Evolutionary conservation across 306 rosid genomes (phyloP), one percentile per base, ranked within the genome.

Genomic region (Prunus dulcis): DNA sequence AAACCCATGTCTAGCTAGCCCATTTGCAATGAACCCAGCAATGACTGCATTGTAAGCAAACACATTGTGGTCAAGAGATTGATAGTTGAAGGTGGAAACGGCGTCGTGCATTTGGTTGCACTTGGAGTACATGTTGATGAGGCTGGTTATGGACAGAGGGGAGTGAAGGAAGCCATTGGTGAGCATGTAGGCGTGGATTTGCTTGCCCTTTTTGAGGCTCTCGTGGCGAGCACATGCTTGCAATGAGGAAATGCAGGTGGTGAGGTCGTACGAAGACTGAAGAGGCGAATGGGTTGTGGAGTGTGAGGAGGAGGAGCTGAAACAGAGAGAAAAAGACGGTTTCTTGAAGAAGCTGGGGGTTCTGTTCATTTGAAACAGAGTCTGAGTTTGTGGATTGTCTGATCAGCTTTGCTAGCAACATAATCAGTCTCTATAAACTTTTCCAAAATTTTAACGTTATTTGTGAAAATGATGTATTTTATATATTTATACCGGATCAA

Each of bases 101-200:
- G 97, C 91, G 17, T 88, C 72, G 25, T 74, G 46, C 79, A 88
- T 80, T 28, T 53, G 85, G 72, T 70, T 65, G 79, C 98, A 90
- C 81, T 93, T 93, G 81, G 97, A 83, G 81, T 91, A 93, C 96
- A 90, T 88, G 83, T 85, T 93, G 81, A 93, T 87, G 57, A 91
- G 91, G 85, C 96, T 89, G 5, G 97, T 93, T 77, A 89, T 28
- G 68, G 90, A 81, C 2, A 68, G 80, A 2, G 94, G 93, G 61
- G 87, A 90, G 61, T 62, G 43, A 73, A 83, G 86, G 76, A 86
- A 87, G 11, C 87, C 89, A 82, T 77, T 85, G 72, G 79, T 85
- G 76, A 94, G 74, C 71, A 91, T 71, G 66, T 64, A 73, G 38
- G 88, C 61, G 71, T 91, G 95, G 27, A 90, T 12, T 74, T 88